Evolutionary conservation across 2,329 filamentous ascomycete genomes (phyloP).

Genomic region (Sarocladium oryzae): DNA sequence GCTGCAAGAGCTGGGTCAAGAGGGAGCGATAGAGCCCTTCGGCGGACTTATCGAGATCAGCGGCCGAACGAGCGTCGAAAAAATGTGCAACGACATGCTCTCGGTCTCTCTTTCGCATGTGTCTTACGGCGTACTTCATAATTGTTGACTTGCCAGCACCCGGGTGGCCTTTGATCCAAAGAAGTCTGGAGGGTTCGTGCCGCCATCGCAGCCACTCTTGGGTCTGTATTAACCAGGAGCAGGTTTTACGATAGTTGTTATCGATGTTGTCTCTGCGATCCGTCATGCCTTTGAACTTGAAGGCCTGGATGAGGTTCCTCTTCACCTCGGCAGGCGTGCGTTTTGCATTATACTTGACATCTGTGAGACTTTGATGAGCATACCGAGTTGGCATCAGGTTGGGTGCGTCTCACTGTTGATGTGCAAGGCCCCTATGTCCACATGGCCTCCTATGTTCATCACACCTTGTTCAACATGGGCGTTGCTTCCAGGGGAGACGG

Average conservation of each 20-base stretch:
- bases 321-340: not conserved
- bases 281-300: not conserved
- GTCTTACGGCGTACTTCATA: constrained; percentile 10
- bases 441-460: not conserved
- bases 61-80: constrained; percentile 43
- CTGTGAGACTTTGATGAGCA: not conserved
- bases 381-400: too few relatives aligned
- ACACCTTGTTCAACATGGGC: not conserved
- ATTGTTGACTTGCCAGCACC: constrained; percentile 12
- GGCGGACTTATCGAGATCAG: constrained; percentile 34
- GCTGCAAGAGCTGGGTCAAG: constrained; percentile 31
- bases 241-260: not conserved
- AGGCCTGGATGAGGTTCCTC: not conserved
- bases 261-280: not conserved
- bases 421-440: not conserved
- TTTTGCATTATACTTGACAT: not conserved
- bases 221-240: not conserved
- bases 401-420: too few relatives aligned
- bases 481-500: not conserved
- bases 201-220: not conserved
- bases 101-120: not conserved
- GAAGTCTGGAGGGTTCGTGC: not conserved
- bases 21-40: constrained; percentile 44
- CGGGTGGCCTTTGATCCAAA: constrained; percentile 12
- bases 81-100: constrained; percentile 34